Conservation (phyloP, 1,139 yeast genomes). For the Nematodospora anomalae region DNA sequence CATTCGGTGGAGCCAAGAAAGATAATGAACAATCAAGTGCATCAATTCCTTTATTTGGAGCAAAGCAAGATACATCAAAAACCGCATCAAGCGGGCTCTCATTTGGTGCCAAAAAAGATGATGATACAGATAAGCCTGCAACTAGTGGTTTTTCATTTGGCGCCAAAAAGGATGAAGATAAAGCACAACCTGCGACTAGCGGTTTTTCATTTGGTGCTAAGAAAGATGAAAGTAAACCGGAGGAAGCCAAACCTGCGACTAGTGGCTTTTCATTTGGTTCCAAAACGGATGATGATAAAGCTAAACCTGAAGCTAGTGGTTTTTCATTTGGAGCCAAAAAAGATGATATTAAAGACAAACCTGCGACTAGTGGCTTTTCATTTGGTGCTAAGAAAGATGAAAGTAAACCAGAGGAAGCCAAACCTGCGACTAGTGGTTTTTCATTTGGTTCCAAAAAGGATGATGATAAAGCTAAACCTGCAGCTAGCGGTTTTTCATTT, state of each 20-base stretch:
- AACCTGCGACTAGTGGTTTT: slow-evolving; percentile 18
- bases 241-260: slow-evolving; percentile 18
- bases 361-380: slow-evolving; percentile 12
- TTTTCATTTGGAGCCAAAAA: slow-evolving; percentile 29
- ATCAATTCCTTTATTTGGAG: slow-evolving; percentile 6
- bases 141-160: slow-evolving; percentile 22
- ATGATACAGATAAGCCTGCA: slow-evolving; percentile 26
- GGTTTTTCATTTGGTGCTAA: slow-evolving; percentile 27
- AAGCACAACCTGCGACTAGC: slow-evolving; percentile 17
- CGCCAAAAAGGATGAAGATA: slow-evolving; percentile 17
- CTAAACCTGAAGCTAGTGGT: slow-evolving; percentile 17
- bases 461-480: slow-evolving; percentile 15
- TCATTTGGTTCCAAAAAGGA: slow-evolving; percentile 18
- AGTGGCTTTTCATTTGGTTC: slow-evolving; percentile 26
- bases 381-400: slow-evolving; percentile 29
- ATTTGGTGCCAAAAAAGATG: slow-evolving; percentile 21
- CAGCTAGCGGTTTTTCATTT: slow-evolving; percentile 16
- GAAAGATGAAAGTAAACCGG: slow-evolving; percentile 20
- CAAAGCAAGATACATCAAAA: slow-evolving; percentile 5
- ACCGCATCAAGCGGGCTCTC: slow-evolving; percentile 14
- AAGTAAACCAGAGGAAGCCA: slow-evolving; percentile 21
- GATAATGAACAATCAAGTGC: slow-evolving; percentile 17
- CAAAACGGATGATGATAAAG: slow-evolving; percentile 21
- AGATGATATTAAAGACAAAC: slow-evolving; percentile 20
- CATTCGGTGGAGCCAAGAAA: slow-evolving; percentile 21